Evolutionary conservation across 345 rosid genomes (phyloP).

Genomic region (Rubroshorea leprosula): DNA sequence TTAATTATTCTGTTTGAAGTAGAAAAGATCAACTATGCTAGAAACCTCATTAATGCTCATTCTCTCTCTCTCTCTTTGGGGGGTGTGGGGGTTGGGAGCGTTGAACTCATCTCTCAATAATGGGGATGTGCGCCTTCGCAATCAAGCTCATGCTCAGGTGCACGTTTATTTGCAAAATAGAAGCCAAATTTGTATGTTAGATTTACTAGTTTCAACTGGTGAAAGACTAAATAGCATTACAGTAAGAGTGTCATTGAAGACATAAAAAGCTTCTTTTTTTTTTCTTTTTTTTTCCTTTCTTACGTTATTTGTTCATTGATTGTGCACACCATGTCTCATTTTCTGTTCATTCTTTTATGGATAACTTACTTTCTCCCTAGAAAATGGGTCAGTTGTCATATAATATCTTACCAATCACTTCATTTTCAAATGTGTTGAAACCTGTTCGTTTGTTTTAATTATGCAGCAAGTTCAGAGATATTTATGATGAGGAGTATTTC

Average conservation of each 20-base stretch:
- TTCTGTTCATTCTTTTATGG: not conserved
- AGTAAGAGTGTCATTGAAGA: too few relatives aligned
- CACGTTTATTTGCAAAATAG: not conserved
- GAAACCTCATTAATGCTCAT: too few relatives aligned
- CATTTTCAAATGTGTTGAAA: not conserved
- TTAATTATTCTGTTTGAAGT: not conserved
- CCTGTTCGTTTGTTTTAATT: constrained; percentile 10
- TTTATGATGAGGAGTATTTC: constrained; percentile 85
- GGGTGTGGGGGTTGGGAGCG: not conserved
- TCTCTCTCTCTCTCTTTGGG: not conserved
- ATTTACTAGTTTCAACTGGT: too few relatives aligned
- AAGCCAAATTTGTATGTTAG: not conserved
- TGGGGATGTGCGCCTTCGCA: not conserved
- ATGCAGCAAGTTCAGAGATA: constrained; percentile 79
- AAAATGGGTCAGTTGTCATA: not conserved
- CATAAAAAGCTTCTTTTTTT: too few relatives aligned
- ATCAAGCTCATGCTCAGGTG: not conserved
- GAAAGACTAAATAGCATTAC: too few relatives aligned
- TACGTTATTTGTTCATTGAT: not conserved
- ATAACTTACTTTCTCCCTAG: not conserved
- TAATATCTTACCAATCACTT: too few relatives aligned
- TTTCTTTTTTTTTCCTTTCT: not conserved
- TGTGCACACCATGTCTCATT: not conserved
- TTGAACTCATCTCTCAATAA: too few relatives aligned
- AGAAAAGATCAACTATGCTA: not conserved